These are phyloP conservation scores for Lactifluus piperatus DNA, from an alignment of 768 basidiomycete species.

Conservation along the genomic window DNA sequence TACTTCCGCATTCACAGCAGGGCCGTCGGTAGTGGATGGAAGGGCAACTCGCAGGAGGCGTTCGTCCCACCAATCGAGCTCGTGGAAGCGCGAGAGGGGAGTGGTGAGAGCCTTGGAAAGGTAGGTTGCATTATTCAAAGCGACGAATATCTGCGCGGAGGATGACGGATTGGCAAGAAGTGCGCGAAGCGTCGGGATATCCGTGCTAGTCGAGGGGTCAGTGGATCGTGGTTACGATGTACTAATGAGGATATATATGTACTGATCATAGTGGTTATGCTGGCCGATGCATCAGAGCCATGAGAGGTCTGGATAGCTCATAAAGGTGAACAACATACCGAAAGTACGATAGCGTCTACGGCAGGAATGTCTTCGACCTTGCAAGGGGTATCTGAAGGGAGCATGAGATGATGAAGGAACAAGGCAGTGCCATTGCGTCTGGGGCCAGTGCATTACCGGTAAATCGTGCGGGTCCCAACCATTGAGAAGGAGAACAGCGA, in stretches of 20 bases:
- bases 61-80: constrained; percentile 46
- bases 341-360: constrained; percentile 42
- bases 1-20: constrained; percentile 25
- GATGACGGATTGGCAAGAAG: constrained; percentile 22
- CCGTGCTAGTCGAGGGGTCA: constrained; percentile 24
- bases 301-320: not conserved
- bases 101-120: constrained; percentile 28
- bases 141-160: constrained; percentile 36
- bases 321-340: constrained; percentile 27
- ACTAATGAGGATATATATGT: not conserved
- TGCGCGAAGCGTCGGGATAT: constrained; percentile 27
- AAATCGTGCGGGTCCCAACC: constrained; percentile 27
- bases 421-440: not conserved
- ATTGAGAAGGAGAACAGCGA: constrained; percentile 29
- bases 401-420: not conserved
- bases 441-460: constrained; percentile 24
- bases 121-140: constrained; percentile 34
- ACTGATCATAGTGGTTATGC: constrained; percentile 36
- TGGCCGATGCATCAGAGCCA: not conserved
- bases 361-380: constrained; percentile 37
- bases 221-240: not conserved
- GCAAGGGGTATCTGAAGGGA: constrained; percentile 29
- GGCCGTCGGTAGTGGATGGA: constrained; percentile 10
- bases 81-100: constrained; percentile 28
- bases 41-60: constrained; percentile 25